Conservation (phyloP, 371 early-diverging fungal species). For the Lichtheimia hyalospora region DNA sequence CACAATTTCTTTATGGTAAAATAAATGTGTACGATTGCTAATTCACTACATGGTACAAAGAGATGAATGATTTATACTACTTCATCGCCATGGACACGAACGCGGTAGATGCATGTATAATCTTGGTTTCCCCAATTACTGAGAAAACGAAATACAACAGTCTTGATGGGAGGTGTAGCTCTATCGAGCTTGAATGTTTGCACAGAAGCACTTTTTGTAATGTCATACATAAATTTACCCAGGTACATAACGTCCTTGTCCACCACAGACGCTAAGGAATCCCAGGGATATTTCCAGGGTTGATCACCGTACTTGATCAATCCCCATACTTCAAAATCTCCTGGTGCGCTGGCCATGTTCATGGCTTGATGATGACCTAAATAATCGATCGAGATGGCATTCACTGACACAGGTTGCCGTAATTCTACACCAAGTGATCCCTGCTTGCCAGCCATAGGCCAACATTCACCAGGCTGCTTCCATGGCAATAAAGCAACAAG, state of each 20-base stretch:
- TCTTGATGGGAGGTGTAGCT: conserved; percentile 22
- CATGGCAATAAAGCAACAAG: conserved; percentile 52
- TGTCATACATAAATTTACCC: conserved; percentile 18
- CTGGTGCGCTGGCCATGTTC: conserved; percentile 63
- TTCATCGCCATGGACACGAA: conserved; percentile 68
- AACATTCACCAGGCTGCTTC: conserved; percentile 68
- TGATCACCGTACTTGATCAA: conserved; percentile 17
- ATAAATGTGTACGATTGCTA: no score
- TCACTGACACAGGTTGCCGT: conserved; percentile 51
- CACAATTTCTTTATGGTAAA: no score
- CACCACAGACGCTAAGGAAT: not conserved
- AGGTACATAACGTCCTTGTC: conserved; percentile 5
- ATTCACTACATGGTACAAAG: no score
- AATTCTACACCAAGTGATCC: conserved; percentile 68
- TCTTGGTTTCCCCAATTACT: conserved; percentile 75
- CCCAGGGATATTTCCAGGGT: no score
- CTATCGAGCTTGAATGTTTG: conserved; percentile 41
- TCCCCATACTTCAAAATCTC: conserved; percentile 70
- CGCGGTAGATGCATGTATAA: conserved; percentile 80
- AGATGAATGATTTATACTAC: no score
- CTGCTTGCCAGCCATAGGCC: conserved; percentile 65
- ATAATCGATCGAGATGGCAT: conserved; percentile 73
- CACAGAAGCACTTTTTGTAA: conserved; percentile 16
- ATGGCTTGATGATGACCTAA: conserved; percentile 45
- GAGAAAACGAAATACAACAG: conserved; percentile 51